Evolutionary conservation across 805 yeast genomes (phyloP), one percentile per base, ranked within the genome.

Genomic region (Sugiyamaella chiloensis): DNA sequence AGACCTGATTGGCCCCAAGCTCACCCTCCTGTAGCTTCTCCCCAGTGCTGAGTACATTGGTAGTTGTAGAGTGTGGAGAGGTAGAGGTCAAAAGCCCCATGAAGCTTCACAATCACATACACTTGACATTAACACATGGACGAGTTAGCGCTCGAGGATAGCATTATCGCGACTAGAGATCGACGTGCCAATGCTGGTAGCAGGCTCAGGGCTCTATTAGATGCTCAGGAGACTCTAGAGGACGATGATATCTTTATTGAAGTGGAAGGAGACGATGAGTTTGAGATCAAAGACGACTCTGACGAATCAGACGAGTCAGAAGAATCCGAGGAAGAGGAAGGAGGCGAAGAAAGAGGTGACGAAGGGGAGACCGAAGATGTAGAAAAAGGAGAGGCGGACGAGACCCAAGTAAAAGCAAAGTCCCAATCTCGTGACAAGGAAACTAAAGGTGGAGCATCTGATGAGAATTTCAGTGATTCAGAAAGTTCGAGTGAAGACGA

Each of bases 181-280:
- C 73, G 87, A 54, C 79, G 99, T 46, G 66, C 88, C 37, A 93
- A 91, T 67, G 99, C 99, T 1, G 99, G 99, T 12, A 84, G 87
- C 44, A 73, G 93, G 46, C 71, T 93, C 62, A 79, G 79, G 58
- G 80, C 80, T 48, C 73, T 93, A 51, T 69, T 93, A 16, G 85
- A 81, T 50, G 74, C 86, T 24, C 96, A 83, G 56, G 85, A 79
- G 53, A 83, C 79, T 40, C 61, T 69, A 11, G 71, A 69, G 12
- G 73, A 71, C 2, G 88, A 87, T 36, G 95, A 87, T 52, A 85
- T 87, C 31, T 79, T 81, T 47, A 58, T 68, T 27, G 69, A 69
- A 46, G 61, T 61, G 39, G 75, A 71, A 47, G 51, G 63, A 11
- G 75, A 70, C 31, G 70, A 63, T 37, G 75, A 72, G 46, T 66